Base-by-base conservation (phyloP, 2,329 filamentous ascomycete genomes). In the Trichoderma guizhouense region DNA sequence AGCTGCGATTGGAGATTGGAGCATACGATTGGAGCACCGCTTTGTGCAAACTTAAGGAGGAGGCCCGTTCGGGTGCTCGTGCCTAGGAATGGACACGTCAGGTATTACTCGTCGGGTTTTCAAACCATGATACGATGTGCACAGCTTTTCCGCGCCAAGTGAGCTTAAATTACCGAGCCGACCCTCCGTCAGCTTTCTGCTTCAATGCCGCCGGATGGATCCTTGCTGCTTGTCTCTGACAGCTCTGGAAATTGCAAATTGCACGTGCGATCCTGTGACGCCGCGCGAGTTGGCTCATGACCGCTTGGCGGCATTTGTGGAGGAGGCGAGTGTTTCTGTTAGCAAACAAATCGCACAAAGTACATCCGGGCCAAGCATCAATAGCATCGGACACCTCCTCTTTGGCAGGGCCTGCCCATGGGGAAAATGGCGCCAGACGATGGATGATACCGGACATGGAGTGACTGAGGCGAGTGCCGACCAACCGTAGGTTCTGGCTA, bases 401-500 rank as follows among this genome's bases (percentile, higher is more conserved):
- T 43, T 24, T 53, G 18, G 55, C 65, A 32, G 55, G 55, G 53
- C 34, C 34, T 68, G 53, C 65, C 55, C 65, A 68, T 60, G 65
- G 65, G 65, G 65, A 26, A 43, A 36, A 51, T 47, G 55, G 55
- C 34, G 65, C 34, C 53, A 47, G 36, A n/a, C 26, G 24, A 58
- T 39, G 34, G n/a, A 47, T 55, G 63, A 66, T 66, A 66, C 39
- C 39, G 7, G 39, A 43, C 63, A 21, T 32, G 57, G 32, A 57
- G 30, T 36, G 32, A 55, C 32, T 39, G 34, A 26, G 18, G 64
- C 47, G 30, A 60, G 36, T 39, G 62, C 62, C 65, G 65, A 60
- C 65, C 65, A 68, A 60, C 65, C 65, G 65, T 21, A 39, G 34
- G 51, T 58, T 36, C 65, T 64, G 57, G 57, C 5, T 68, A 68